phyloP scores from a whole-genome alignment of 768 basidiomycete species.

The Amanita jacksonii region DNA sequence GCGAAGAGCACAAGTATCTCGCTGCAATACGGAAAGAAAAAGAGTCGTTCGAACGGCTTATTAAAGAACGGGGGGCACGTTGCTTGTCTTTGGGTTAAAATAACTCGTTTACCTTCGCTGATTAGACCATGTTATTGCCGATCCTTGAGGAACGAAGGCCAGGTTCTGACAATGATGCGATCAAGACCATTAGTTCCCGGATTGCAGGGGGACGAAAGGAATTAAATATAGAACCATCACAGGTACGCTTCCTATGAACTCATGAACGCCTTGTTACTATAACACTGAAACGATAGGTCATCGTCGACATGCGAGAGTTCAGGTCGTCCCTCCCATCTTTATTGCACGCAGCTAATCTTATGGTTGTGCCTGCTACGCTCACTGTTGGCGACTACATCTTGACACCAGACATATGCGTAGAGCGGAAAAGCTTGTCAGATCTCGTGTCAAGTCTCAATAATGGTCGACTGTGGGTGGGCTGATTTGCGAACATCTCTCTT shows the following conservation, averaged over 20 bases:
- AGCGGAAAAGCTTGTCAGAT: conserved; percentile 92
- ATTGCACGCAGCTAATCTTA: conserved; percentile 70
- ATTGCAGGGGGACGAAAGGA: conserved; percentile 80
- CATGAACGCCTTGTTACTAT: neutral
- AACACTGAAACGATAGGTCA: conserved; percentile 43
- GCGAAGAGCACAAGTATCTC: conserved; percentile 94
- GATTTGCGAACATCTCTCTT: neutral
- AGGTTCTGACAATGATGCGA: conserved; percentile 33
- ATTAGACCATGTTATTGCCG: conserved; percentile 82
- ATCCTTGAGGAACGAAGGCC: conserved; percentile 54
- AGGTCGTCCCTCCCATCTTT: conserved; percentile 86
- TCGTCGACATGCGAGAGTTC: conserved; percentile 97
- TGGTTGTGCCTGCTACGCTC: conserved; percentile 85
- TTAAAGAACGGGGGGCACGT: conserved; percentile 85
- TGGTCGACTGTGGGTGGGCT: conserved; percentile 71
- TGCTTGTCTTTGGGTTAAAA: neutral
- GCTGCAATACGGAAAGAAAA: conserved; percentile 85
- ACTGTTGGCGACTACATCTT: conserved; percentile 96
- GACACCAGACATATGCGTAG: conserved; percentile 91
- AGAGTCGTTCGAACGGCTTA: conserved; percentile 85
- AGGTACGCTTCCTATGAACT: too few relatives aligned
- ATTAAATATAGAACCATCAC: conserved; percentile 52
- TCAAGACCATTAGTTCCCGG: conserved; percentile 77
- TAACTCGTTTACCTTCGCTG: neutral
- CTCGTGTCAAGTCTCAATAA: conserved; percentile 89